Percentiles rank a stretch among this genome's conserved stretches.
These are phyloP conservation scores for Discostella stelligera DNA, from an alignment of 352 stramenopile genomes.

Conservation along the genomic window DNA sequence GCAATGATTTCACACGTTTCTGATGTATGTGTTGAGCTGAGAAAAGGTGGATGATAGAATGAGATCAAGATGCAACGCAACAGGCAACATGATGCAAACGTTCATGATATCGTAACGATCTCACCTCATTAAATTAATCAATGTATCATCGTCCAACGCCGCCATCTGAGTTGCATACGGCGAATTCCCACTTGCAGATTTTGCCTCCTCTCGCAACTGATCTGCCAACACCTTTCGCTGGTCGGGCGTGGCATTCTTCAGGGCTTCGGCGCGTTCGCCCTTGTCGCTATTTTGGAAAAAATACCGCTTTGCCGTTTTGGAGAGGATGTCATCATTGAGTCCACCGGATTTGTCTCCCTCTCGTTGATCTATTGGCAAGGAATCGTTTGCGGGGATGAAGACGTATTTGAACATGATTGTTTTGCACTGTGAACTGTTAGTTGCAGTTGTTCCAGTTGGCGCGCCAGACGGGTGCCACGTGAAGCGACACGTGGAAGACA, in stretches of 20 bases:
- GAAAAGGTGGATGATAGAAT: conserved; percentile 10
- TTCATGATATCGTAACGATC: not conserved
- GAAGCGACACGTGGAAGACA: too few species aligned
- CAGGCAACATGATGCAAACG: not conserved
- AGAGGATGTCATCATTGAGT: conserved; percentile 61
- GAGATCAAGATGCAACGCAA: conserved; percentile 4
- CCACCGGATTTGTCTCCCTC: conserved; percentile 54
- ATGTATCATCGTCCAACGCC: conserved; percentile 53
- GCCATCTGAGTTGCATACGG: conserved; percentile 32
- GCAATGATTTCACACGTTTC: conserved; percentile 71
- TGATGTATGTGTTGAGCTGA: conserved; percentile 37
- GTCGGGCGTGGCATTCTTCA: conserved; percentile 46
- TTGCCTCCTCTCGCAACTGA: conserved; percentile 52
- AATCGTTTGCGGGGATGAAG: conserved; percentile 52
- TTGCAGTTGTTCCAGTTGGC: too few species aligned
- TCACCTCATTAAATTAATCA: conserved; percentile 53
- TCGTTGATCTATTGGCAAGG: conserved; percentile 36
- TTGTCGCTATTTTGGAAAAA: conserved; percentile 57
- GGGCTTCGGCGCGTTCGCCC: conserved; percentile 17
- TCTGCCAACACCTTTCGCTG: conserved; percentile 55
- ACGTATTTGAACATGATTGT: conserved; percentile 47
- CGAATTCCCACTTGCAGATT: not conserved
- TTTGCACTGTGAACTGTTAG: too few species aligned
- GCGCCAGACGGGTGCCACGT: too few species aligned
- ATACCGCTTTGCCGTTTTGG: conserved; percentile 65